Conservation (phyloP, 805 yeast species). For the Metschnikowia dekortorum region DNA sequence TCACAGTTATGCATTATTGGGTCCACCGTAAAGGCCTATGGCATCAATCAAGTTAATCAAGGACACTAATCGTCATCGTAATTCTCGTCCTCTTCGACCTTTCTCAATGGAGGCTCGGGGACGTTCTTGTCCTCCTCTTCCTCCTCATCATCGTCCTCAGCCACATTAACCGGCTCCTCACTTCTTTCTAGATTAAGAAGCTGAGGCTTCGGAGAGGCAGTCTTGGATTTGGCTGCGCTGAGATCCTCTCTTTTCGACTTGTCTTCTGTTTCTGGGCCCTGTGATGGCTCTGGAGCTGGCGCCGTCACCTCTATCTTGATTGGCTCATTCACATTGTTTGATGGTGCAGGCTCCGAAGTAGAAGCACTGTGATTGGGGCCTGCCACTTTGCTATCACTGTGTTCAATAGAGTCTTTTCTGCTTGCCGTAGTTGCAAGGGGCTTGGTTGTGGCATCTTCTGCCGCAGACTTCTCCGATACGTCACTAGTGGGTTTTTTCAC, state of each 20-base stretch:
- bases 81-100: constrained; percentile 44
- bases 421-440: background rate
- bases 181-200: constrained; percentile 2
- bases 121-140: constrained; percentile 25
- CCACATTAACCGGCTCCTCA: constrained; percentile 1
- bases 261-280: background rate
- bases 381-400: background rate
- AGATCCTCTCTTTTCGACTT: background rate
- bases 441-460: background rate
- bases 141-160: constrained; percentile 25
- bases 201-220: background rate
- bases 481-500: constrained; percentile 22
- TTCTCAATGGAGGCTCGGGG: constrained; percentile 42
- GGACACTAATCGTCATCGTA: constrained; percentile 38
- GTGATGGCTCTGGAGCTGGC: constrained; percentile 5
- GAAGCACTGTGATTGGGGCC: constrained; percentile 5
- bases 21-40: background rate
- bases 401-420: background rate
- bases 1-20: background rate
- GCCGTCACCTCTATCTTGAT: background rate
- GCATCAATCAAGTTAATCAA: background rate
- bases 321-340: background rate
- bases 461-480: background rate
- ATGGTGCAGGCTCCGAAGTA: constrained; percentile 1
- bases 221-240: background rate